Evolutionary conservation across 345 rosid species (phyloP).

Genomic region (Camelina sativa): DNA sequence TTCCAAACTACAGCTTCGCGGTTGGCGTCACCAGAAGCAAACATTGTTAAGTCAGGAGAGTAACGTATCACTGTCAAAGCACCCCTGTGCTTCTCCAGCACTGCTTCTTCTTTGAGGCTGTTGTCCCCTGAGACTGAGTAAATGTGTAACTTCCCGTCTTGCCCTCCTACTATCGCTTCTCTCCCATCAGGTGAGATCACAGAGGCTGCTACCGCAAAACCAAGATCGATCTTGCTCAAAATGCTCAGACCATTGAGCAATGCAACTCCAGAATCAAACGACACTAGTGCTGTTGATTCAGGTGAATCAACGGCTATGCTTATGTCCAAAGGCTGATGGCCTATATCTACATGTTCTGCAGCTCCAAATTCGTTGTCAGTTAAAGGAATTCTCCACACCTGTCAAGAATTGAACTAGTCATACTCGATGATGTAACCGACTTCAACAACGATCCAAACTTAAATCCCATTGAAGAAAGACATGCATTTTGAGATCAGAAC

Average conservation of each 20-base stretch:
- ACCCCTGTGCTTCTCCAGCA: slow-evolving; percentile 74
- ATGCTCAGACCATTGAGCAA: slow-evolving; percentile 58
- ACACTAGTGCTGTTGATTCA: slow-evolving; percentile 50
- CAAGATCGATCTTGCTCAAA: slow-evolving; percentile 55
- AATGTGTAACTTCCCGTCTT: slow-evolving; percentile 73
- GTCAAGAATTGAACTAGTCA: slow-evolving; percentile 2
- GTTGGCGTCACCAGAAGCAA: slow-evolving; percentile 72
- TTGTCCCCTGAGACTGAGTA: slow-evolving; percentile 61
- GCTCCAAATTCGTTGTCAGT: slow-evolving; percentile 51
- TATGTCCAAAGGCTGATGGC: slow-evolving; percentile 65
- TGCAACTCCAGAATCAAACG: slow-evolving; percentile 64
- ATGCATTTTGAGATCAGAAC: background rate
- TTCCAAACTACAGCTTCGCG: slow-evolving; percentile 82
- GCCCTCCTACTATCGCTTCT: slow-evolving; percentile 75
- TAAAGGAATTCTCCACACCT: slow-evolving; percentile 67
- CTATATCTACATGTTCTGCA: slow-evolving; percentile 56
- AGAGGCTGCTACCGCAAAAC: slow-evolving; percentile 63
- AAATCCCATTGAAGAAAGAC: background rate
- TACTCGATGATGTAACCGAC: background rate
- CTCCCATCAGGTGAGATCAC: slow-evolving; percentile 67
- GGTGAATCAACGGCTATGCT: slow-evolving; percentile 56
- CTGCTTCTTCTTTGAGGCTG: slow-evolving; percentile 59
- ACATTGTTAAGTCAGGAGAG: slow-evolving; percentile 75
- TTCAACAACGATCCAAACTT: slow-evolving; percentile 3
- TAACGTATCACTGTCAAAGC: slow-evolving; percentile 64